A percentile compares a stretch with the other conserved stretches of the same genome.
Conservation (phyloP, 495 filamentous ascomycete genomes). For the Hypoxylon cercidicola region DNA sequence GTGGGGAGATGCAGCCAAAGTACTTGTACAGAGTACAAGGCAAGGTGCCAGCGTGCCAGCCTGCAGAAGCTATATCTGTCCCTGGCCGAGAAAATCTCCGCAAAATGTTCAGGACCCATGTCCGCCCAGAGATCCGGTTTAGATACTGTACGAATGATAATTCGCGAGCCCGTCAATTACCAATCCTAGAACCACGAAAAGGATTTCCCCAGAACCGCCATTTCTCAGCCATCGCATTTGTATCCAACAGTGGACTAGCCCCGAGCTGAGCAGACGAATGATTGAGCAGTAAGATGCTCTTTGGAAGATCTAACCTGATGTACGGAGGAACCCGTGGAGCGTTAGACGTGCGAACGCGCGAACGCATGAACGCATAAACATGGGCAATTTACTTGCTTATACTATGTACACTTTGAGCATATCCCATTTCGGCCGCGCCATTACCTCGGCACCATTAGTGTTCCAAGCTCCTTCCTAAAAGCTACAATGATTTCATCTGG, state of each 20-base stretch:
- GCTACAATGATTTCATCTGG: neutral
- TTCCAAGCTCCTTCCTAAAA: constrained; percentile 37
- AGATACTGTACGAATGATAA: constrained; percentile 20
- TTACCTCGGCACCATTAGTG: constrained; percentile 37
- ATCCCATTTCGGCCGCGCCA: constrained; percentile 41
- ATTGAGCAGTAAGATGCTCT: constrained; percentile 28
- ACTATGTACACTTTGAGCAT: constrained; percentile 28
- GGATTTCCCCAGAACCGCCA: constrained; percentile 13
- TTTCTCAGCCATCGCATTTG: constrained; percentile 12
- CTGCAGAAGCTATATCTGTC: constrained; percentile 22
- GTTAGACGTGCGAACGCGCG: neutral
- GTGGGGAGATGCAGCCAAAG: too few species aligned
- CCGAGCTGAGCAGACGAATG: constrained; percentile 13
- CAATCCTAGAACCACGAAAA: constrained; percentile 14
- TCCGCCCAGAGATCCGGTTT: constrained; percentile 41
- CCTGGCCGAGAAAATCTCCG: constrained; percentile 42
- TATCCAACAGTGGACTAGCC: constrained; percentile 15
- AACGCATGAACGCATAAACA: constrained; percentile 43
- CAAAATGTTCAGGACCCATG: constrained; percentile 24
- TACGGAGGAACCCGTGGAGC: constrained; percentile 20
- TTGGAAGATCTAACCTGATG: constrained; percentile 40
- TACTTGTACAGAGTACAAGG: constrained; percentile 20
- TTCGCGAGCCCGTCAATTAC: constrained; percentile 12
- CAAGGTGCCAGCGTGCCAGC: too few species aligned
- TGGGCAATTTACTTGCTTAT: constrained; percentile 41